Percentiles rank a stretch among this genome's conserved stretches.
phyloP scores from a whole-genome alignment of 306 rosid genomes.

The Lablab purpureus region DNA sequence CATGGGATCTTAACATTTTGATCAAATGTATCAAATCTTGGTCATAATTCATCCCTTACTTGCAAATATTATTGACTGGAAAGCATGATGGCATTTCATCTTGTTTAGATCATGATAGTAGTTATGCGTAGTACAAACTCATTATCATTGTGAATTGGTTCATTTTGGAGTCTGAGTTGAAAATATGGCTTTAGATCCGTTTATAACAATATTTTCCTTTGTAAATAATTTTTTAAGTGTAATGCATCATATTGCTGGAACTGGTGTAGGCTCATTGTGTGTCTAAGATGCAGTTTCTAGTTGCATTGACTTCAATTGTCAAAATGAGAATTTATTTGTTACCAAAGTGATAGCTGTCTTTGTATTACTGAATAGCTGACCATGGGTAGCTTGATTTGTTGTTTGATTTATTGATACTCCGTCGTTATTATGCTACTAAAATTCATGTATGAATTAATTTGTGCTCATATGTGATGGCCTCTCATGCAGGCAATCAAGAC shows the following conservation, averaged over 20 bases:
- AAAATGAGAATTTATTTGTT: constrained; percentile 14
- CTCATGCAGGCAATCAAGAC: constrained; percentile 31
- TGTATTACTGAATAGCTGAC: constrained; percentile 4
- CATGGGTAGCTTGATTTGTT: constrained; percentile 12
- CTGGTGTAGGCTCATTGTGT: not conserved
- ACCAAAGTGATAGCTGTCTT: not conserved
- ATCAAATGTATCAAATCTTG: not conserved
- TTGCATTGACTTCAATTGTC: constrained; percentile 21
- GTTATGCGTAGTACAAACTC: not conserved
- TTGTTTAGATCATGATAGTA: constrained; percentile 9
- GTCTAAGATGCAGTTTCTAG: constrained; percentile 8
- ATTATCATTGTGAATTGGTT: not conserved
- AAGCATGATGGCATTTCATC: constrained; percentile 8
- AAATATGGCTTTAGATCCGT: not conserved
- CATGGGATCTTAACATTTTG: constrained; percentile 1
- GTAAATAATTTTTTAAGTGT: not conserved
- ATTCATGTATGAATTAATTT: constrained; percentile 24
- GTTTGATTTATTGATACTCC: constrained; percentile 4
- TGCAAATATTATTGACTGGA: not conserved
- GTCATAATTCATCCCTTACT: not conserved
- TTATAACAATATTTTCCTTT: no score
- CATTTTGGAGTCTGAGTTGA: constrained; percentile 12
- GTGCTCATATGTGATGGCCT: not conserved
- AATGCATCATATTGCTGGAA: constrained; percentile 14
- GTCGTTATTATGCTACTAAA: not conserved